These are phyloP conservation scores for Ascochyta koolunga DNA, from an alignment of 2,329 filamentous ascomycete genomes.

Conservation along the genomic window DNA sequence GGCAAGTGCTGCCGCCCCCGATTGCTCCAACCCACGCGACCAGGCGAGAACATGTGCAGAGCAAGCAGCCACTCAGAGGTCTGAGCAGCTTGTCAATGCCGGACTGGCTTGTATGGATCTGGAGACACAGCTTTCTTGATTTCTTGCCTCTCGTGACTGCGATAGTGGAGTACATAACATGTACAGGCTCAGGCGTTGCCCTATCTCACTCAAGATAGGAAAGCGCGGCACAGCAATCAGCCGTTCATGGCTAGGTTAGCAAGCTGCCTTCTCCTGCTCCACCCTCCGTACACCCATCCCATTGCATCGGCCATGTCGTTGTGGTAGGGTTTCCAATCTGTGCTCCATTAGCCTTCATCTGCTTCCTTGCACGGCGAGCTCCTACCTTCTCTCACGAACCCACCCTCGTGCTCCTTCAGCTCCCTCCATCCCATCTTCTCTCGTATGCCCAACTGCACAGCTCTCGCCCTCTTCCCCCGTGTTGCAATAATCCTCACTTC, in stretches of 20 bases:
- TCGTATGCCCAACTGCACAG: conserved; percentile 35
- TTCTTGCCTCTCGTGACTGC: background rate
- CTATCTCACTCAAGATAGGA: background rate
- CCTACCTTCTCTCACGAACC: conserved; percentile 37
- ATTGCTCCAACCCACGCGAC: conserved; percentile 8
- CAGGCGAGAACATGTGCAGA: background rate
- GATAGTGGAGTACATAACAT: background rate
- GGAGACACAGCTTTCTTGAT: background rate
- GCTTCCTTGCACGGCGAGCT: background rate
- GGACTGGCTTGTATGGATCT: background rate
- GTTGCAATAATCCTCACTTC: conserved; percentile 41
- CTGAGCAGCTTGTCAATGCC: conserved; percentile 6
- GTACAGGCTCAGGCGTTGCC: too few relatives aligned
- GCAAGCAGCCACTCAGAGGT: conserved; percentile 2
- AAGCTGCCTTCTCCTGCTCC: conserved; percentile 39
- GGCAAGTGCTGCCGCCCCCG: conserved; percentile 13
- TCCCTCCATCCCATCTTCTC: conserved; percentile 39
- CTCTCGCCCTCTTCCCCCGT: conserved; percentile 33
- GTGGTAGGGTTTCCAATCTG: conserved; percentile 44
- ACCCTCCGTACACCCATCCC: conserved; percentile 46
- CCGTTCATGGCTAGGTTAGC: conserved; percentile 29
- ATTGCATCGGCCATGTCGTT: conserved; percentile 46
- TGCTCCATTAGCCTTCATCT: background rate
- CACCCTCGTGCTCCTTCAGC: conserved; percentile 35
- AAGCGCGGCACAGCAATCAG: background rate